Evolutionary conservation across 805 yeast genomes (phyloP).

Genomic region (Lipomyces lipofer): DNA sequence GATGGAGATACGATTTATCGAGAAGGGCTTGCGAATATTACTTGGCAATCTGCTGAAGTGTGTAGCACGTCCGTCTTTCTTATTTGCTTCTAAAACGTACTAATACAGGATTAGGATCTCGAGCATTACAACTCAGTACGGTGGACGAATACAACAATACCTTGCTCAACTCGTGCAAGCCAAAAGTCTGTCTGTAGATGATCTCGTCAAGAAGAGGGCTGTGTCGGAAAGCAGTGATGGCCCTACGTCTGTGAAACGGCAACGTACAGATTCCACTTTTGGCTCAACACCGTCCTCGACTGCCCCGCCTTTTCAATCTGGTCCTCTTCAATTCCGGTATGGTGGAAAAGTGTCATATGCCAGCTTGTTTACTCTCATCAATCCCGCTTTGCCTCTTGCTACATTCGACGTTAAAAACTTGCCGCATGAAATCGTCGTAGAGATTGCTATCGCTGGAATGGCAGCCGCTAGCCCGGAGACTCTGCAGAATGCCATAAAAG

Average conservation of each 20-base stretch:
- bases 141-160: conserved; percentile 37
- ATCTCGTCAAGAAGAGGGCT: conserved; percentile 31
- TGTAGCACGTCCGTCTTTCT: background rate
- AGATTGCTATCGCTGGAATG: conserved; percentile 68
- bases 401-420: conserved; percentile 70
- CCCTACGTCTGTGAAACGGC: conserved; percentile 33
- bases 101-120: conserved; percentile 4
- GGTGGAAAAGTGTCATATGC: conserved; percentile 46
- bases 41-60: conserved; percentile 32
- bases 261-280: conserved; percentile 9
- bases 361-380: conserved; percentile 66
- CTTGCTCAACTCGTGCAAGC: conserved; percentile 36
- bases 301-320: background rate
- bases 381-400: conserved; percentile 58
- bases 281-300: conserved; percentile 5
- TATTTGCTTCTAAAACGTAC: background rate
- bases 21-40: conserved; percentile 50
- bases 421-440: conserved; percentile 61
- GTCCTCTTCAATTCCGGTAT: no score
- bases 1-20: conserved; percentile 62
- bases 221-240: conserved; percentile 38
- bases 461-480: conserved; percentile 52
- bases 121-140: conserved; percentile 40
- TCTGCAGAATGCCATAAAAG: conserved; percentile 66
- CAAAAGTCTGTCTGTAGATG: conserved; percentile 28